Conservation (phyloP, 139 green algal species). For the Deuterostichococcus epilithicus region DNA sequence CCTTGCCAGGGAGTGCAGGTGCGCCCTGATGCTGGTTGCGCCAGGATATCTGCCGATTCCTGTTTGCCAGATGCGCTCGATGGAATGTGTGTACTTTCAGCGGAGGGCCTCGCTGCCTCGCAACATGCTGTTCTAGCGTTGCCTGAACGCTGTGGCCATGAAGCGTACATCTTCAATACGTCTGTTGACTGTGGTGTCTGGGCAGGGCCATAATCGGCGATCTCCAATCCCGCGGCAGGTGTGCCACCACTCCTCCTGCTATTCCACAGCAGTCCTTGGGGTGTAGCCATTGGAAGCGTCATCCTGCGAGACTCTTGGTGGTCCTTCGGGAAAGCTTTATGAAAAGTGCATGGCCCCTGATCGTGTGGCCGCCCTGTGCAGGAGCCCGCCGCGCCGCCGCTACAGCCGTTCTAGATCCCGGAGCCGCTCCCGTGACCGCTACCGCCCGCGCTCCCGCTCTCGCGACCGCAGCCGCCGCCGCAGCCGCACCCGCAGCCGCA, state of each 20-base stretch:
- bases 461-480: not conserved
- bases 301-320: too few species aligned
- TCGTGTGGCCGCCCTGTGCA: not conserved
- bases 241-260: not conserved
- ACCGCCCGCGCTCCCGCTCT: not conserved
- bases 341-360: too few species aligned
- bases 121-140: not conserved
- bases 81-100: not conserved
- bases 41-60: not conserved
- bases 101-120: not conserved
- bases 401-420: not conserved
- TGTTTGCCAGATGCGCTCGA: not conserved
- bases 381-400: not conserved
- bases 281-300: too few species aligned
- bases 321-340: too few species aligned
- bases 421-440: not conserved
- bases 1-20: slow-evolving; percentile 20
- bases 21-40: not conserved
- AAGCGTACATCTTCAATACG: not conserved
- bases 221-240: not conserved
- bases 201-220: not conserved
- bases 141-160: not conserved
- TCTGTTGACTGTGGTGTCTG: not conserved
- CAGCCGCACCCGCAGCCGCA: not conserved
- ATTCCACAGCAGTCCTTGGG: too few species aligned